These are phyloP conservation scores for Rhododendron griersonianum DNA, from an alignment of 148 eudicot species.

Conservation along the genomic window DNA sequence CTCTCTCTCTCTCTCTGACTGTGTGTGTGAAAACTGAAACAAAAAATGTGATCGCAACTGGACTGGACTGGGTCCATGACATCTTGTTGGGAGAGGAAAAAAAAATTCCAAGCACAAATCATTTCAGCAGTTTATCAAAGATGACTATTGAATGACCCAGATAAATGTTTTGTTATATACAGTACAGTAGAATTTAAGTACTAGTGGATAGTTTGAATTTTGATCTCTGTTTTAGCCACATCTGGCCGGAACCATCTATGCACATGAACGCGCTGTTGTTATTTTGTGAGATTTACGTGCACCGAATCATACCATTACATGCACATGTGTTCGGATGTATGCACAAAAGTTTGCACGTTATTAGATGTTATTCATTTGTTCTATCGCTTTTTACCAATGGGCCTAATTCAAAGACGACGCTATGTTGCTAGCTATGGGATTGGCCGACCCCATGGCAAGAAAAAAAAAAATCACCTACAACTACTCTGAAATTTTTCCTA, in stretches of 20 bases:
- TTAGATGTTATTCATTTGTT: neutral
- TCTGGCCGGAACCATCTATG: neutral
- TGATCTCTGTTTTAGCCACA: no score
- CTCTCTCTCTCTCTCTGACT: neutral
- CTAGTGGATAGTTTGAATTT: no score
- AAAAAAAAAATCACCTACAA: no score
- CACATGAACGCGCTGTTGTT: neutral
- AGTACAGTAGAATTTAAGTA: no score
- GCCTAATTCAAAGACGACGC: no score
- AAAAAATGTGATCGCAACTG: neutral
- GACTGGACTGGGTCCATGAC: neutral
- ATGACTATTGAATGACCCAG: neutral
- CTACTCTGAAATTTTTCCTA: no score
- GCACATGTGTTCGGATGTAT: neutral
- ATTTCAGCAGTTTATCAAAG: neutral
- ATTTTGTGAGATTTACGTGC: neutral
- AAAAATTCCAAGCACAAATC: neutral
- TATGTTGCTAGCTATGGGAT: no score
- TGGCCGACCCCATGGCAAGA: no score
- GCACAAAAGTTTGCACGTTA: neutral
- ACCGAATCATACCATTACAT: neutral
- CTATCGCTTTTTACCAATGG: no score
- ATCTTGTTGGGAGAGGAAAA: neutral
- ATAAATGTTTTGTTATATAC: neutral
- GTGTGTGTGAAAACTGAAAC: neutral